Evolutionary conservation across 208 protist species (phyloP).

Genomic region (Trypanosoma lewisi): DNA sequence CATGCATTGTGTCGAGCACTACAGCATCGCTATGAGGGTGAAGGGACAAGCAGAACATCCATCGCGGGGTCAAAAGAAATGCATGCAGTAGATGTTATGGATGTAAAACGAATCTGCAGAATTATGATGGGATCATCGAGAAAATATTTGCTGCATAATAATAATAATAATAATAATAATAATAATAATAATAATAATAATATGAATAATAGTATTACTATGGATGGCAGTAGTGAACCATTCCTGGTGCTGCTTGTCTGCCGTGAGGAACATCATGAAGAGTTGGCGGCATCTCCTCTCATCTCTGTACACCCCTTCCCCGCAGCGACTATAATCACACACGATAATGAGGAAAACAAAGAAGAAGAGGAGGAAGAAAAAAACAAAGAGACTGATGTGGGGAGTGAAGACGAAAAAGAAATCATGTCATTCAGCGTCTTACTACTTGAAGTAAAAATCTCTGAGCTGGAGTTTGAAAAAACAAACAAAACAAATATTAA

Average conservation of each 20-base stretch:
- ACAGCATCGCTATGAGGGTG: slow-evolving; percentile 9
- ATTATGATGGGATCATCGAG: background rate
- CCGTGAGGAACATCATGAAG: background rate
- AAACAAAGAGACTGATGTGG: background rate
- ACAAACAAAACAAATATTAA: too few relatives aligned
- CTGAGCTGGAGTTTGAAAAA: background rate
- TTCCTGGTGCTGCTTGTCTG: background rate
- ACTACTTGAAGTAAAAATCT: slow-evolving; percentile 7
- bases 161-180: too few relatives aligned
- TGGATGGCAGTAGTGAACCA: background rate
- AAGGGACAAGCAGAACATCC: background rate
- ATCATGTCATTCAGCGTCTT: slow-evolving; percentile 2
- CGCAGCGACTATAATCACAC: background rate
- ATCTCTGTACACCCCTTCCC: background rate
- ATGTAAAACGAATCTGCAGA: background rate
- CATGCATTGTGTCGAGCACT: slow-evolving; percentile 4
- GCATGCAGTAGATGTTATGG: background rate
- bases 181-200: too few relatives aligned
- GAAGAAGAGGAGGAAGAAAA: background rate
- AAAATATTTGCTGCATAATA: background rate
- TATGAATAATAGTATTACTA: background rate
- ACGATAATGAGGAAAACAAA: too few relatives aligned
- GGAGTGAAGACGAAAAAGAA: background rate
- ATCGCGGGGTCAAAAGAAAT: background rate
- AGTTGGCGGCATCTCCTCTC: background rate